phyloP scores from a whole-genome alignment of 2,329 filamentous ascomycete species.

The Cercospora zeina region DNA sequence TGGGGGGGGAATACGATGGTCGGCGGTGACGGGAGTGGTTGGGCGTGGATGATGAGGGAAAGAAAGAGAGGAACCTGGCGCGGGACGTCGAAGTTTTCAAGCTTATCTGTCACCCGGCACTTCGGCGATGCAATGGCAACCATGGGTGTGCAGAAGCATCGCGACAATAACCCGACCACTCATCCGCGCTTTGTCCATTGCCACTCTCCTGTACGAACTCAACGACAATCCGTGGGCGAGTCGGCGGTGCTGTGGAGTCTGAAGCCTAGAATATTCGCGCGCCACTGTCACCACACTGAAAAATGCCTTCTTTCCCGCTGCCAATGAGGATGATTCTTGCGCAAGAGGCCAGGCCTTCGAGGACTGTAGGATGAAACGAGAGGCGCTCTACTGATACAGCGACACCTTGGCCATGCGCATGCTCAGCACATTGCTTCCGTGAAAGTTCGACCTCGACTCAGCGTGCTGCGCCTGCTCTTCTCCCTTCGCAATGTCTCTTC shows the following conservation, averaged over 20 bases:
- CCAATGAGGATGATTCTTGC: neutral
- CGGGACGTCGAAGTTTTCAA: neutral
- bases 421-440: neutral
- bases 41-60: neutral
- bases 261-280: neutral
- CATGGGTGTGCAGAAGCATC: neutral
- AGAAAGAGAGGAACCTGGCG: neutral
- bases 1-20: neutral
- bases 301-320: neutral
- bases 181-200: neutral
- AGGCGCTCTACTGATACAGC: neutral
- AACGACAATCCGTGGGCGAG: neutral
- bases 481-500: neutral
- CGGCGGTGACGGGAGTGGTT: neutral
- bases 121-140: neutral
- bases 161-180: neutral
- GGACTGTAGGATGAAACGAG: neutral
- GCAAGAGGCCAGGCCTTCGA: neutral
- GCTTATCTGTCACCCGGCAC: neutral
- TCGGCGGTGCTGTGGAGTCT: neutral
- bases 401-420: neutral
- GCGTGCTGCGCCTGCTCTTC: neutral
- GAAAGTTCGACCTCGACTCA: constrained; percentile 1
- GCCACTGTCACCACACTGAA: neutral
- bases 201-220: too few relatives aligned